phyloP scores from a whole-genome alignment of 2,329 filamentous ascomycete species.

The Bipolaris oryzae region DNA sequence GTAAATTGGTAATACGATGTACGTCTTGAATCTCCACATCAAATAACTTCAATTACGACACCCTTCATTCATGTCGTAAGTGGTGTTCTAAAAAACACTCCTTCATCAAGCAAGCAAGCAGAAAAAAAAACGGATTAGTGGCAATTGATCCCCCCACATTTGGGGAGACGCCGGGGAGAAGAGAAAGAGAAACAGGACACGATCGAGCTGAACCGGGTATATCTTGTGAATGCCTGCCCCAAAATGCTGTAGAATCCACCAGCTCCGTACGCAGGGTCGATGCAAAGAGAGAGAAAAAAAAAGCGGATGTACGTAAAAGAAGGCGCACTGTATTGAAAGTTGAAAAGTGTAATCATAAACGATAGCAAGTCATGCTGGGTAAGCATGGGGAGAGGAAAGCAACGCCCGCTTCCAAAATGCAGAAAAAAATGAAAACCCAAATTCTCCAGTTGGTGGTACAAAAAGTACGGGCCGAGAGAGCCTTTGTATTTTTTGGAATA shows the following conservation, averaged over 20 bases:
- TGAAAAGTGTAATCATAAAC: constrained; percentile 11
- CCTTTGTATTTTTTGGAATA: neutral
- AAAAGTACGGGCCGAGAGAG: neutral
- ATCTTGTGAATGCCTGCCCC: constrained; percentile 16
- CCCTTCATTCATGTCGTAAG: constrained; percentile 4
- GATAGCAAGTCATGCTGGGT: constrained; percentile 1
- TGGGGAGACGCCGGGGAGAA: neutral
- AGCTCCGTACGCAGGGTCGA: constrained; percentile 13
- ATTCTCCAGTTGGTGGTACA: constrained; percentile 5
- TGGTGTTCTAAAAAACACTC: neutral
- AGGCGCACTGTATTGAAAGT: neutral
- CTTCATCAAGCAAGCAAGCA: constrained; percentile 1
- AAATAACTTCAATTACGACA: neutral
- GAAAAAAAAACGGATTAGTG: constrained; percentile 1
- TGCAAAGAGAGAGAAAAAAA: neutral
- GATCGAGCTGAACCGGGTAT: constrained; percentile 18
- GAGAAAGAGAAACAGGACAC: constrained; percentile 8
- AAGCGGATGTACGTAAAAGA: neutral
- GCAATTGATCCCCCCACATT: neutral
- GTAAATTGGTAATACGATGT: neutral
- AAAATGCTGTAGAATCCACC: constrained; percentile 13
- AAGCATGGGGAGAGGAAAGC: constrained; percentile 6
- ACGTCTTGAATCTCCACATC: neutral
- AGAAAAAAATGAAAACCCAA: constrained; percentile 4
- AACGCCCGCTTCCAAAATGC: constrained; percentile 13